Conservation (phyloP, 139 green algal species). For the Chlorella sp. region DNA sequence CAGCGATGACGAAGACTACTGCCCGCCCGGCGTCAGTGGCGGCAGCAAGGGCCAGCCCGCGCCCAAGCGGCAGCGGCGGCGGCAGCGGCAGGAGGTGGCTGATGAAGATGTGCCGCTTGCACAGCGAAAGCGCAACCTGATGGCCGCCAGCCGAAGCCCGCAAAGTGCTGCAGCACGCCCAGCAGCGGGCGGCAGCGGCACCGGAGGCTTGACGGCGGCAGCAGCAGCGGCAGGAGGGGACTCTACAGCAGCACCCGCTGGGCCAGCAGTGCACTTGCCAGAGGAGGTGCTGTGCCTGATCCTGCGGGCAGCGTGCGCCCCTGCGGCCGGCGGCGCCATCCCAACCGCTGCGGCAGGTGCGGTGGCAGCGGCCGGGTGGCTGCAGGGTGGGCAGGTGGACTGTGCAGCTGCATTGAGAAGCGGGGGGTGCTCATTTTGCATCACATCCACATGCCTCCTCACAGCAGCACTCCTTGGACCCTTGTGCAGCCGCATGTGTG, state of each 20-base stretch:
- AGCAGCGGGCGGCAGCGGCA: not conserved
- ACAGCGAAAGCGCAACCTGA: conserved; percentile 12
- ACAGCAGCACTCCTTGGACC: no score
- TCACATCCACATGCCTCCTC: no score
- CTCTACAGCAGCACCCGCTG: not conserved
- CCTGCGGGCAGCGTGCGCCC: conserved; percentile 4
- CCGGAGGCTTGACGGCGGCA: not conserved
- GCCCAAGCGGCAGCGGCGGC: not conserved
- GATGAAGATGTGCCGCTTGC: conserved; percentile 30
- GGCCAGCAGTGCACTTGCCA: not conserved
- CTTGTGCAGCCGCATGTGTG: conserved; percentile 25
- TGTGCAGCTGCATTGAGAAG: no score
- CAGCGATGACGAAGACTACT: conserved; percentile 42
- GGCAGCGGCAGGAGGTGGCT: not conserved
- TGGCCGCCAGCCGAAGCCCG: not conserved
- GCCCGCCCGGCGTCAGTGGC: not conserved
- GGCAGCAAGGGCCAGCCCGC: not conserved
- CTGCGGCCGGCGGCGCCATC: conserved; percentile 26
- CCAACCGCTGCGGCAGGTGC: not conserved
- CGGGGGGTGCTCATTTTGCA: no score
- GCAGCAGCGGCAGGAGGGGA: not conserved
- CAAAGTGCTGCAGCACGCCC: not conserved
- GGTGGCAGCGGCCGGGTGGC: not conserved
- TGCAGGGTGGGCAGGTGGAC: not conserved
- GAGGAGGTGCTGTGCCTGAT: conserved; percentile 26